A percentile compares a stretch with the other conserved stretches of the same genome.
Conservation (phyloP, 768 basidiomycete species). For the Mycena indigotica region DNA sequence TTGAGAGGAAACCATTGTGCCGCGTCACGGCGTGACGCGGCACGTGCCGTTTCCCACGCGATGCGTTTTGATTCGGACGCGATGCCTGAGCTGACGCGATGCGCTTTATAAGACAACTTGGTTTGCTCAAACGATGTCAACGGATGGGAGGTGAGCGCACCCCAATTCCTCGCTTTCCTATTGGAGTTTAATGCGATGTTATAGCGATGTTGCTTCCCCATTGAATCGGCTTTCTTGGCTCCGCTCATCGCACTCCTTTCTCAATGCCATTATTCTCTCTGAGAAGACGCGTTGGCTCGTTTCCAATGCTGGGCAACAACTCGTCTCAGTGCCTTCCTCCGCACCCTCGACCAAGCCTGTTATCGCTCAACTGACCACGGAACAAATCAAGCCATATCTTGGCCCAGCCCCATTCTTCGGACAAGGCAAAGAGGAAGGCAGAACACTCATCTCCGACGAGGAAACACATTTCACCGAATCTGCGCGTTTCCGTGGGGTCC, state of each 20-base stretch:
- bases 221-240: constrained; percentile 85
- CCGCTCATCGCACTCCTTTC: constrained; percentile 69
- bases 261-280: constrained; percentile 67
- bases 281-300: constrained; percentile 75
- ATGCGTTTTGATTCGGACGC: no score
- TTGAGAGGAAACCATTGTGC: no score
- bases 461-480: constrained; percentile 48
- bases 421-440: constrained; percentile 57
- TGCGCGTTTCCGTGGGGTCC: constrained; percentile 58
- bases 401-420: constrained; percentile 72
- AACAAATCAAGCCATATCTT: constrained; percentile 64
- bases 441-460: constrained; percentile 33
- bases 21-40: no score
- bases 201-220: constrained; percentile 54
- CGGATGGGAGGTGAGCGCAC: no score
- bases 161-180: no score
- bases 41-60: no score
- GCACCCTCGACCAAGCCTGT: constrained; percentile 32
- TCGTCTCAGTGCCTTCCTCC: constrained; percentile 44
- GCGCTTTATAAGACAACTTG: no score
- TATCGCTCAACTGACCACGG: constrained; percentile 59
- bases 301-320: constrained; percentile 73
- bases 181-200: background rate
- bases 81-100: no score
- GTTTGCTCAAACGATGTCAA: no score